Conservation (phyloP, 2,329 filamentous ascomycete genomes). For the Bisporella sp. region DNA sequence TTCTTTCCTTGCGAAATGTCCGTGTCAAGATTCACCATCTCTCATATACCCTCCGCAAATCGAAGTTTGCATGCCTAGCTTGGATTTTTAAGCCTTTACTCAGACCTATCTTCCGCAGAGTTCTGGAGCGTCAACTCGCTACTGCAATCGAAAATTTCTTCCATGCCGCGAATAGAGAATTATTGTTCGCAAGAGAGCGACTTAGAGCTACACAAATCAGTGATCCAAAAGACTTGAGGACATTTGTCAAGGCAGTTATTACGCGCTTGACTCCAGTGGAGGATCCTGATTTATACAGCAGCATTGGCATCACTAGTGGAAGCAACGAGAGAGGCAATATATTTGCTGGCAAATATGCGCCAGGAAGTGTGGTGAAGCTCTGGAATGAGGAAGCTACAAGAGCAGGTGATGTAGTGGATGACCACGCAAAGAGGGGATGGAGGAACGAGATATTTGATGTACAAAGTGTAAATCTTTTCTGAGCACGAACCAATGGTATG, state of each 20-base stretch:
- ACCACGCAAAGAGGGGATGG: slow-evolving; percentile 61
- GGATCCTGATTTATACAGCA: slow-evolving; percentile 69
- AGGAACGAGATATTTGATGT: slow-evolving; percentile 74
- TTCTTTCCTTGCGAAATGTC: slow-evolving; percentile 70
- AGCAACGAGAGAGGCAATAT: slow-evolving; percentile 50
- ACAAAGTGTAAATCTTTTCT: slow-evolving; percentile 15
- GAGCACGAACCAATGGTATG: neutral
- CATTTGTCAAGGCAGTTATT: slow-evolving; percentile 77
- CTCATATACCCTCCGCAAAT: slow-evolving; percentile 67
- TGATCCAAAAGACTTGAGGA: slow-evolving; percentile 70
- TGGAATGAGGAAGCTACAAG: slow-evolving; percentile 74
- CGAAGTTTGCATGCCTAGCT: slow-evolving; percentile 68
- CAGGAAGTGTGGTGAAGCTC: slow-evolving; percentile 81
- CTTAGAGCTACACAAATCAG: slow-evolving; percentile 80
- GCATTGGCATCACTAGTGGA: slow-evolving; percentile 58
- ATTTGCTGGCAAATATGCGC: slow-evolving; percentile 81
- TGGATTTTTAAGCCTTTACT: slow-evolving; percentile 83
- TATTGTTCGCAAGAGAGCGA: slow-evolving; percentile 80
- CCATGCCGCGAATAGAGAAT: slow-evolving; percentile 71
- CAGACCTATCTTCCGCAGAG: slow-evolving; percentile 70
- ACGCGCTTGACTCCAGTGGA: slow-evolving; percentile 65
- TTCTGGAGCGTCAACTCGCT: slow-evolving; percentile 73
- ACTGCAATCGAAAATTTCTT: slow-evolving; percentile 63
- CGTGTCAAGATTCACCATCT: slow-evolving; percentile 82
- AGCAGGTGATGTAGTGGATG: slow-evolving; percentile 68